These are phyloP conservation scores for Saksenaea oblongispora DNA, from an alignment of 371 early-diverging fungal species.

Conservation along the genomic window DNA sequence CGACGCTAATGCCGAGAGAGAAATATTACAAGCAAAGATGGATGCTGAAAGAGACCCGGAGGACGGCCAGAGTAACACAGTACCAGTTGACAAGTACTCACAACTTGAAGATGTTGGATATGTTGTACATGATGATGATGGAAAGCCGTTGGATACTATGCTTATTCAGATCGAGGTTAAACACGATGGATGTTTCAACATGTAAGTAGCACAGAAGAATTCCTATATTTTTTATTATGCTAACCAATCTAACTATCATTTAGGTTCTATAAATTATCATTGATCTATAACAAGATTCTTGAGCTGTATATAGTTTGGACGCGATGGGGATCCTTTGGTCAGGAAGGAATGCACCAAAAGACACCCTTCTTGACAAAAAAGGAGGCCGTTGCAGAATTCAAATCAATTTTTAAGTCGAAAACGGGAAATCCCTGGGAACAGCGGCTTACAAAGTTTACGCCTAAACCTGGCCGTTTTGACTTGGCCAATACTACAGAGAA, in stretches of 20 bases:
- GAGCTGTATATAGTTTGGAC: slow-evolving; percentile 62
- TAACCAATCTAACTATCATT: not conserved
- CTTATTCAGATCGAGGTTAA: slow-evolving; percentile 53
- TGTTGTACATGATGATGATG: slow-evolving; percentile 33
- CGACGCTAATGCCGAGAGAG: slow-evolving; percentile 44
- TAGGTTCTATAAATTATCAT: slow-evolving; percentile 62
- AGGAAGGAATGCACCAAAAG: slow-evolving; percentile 60
- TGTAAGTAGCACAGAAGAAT: too few relatives aligned
- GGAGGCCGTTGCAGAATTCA: slow-evolving; percentile 56
- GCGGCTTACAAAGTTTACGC: slow-evolving; percentile 25
- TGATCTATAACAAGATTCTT: slow-evolving; percentile 45
- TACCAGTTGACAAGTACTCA: slow-evolving; percentile 35
- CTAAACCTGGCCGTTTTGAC: slow-evolving; percentile 51
- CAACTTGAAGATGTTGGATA: slow-evolving; percentile 41
- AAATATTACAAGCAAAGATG: slow-evolving; percentile 27
- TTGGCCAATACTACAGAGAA: slow-evolving; percentile 27
- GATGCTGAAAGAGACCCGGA: slow-evolving; percentile 16
- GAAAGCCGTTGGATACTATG: slow-evolving; percentile 44
- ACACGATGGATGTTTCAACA: slow-evolving; percentile 27
- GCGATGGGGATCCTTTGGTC: slow-evolving; percentile 57
- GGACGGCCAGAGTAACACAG: slow-evolving; percentile 17
- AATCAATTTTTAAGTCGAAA: slow-evolving; percentile 61
- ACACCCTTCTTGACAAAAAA: slow-evolving; percentile 55
- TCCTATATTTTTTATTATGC: not conserved
- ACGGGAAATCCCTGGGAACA: slow-evolving; percentile 57